phyloP scores from a whole-genome alignment of 306 rosid genomes.

The Geum urbanum region DNA sequence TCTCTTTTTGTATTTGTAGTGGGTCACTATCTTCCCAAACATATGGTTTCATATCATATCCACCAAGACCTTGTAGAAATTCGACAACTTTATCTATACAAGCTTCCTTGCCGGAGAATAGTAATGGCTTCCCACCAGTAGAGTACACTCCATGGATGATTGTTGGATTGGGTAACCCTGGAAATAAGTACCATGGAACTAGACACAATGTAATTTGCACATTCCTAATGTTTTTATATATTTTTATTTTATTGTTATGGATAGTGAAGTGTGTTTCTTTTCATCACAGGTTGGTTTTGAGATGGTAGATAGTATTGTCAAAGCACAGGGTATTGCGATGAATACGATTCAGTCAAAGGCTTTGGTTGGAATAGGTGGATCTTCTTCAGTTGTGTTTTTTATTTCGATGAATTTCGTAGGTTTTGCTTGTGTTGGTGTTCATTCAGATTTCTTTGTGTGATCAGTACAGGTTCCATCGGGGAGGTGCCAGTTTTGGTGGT shows the following conservation, averaged over 20 bases:
- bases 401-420: background rate
- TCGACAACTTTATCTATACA: conserved; percentile 37
- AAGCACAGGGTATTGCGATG: conserved; percentile 65
- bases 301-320: conserved; percentile 63
- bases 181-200: conserved; percentile 80
- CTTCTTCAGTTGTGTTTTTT: conserved; percentile 20
- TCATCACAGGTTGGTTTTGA: conserved; percentile 77
- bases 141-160: conserved; percentile 97
- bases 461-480: conserved; percentile 80
- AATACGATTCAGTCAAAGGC: conserved; percentile 90
- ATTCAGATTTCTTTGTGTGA: conserved; percentile 29
- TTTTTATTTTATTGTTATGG: conserved; percentile 8
- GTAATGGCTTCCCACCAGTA: conserved; percentile 41
- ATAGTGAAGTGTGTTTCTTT: conserved; percentile 12
- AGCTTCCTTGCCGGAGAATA: conserved; percentile 45
- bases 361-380: conserved; percentile 76
- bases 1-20: background rate
- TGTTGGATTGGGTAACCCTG: conserved; percentile 96
- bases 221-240: background rate
- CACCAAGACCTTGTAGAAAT: conserved; percentile 30
- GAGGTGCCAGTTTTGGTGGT: conserved; percentile 84
- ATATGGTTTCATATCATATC: conserved; percentile 33
- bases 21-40: conserved; percentile 52
- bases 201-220: conserved; percentile 69
- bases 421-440: conserved; percentile 11